phyloP scores from a whole-genome alignment of 345 rosid genomes.

The Salix koriyanagi region DNA sequence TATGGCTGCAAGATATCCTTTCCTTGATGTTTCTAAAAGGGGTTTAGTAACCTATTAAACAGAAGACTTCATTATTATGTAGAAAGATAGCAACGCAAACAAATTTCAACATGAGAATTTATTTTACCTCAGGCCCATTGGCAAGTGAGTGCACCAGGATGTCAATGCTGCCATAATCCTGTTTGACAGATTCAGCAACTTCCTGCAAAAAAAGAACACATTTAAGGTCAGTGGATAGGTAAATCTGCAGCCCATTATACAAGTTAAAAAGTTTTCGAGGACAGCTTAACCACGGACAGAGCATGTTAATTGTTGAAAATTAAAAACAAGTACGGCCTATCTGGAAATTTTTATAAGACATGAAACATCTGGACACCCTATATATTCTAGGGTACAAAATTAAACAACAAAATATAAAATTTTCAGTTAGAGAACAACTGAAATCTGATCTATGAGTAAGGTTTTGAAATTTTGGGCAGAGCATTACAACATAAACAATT shows the following conservation, averaged over 20 bases:
- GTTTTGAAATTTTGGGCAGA: background rate
- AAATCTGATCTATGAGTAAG: background rate
- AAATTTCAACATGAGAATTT: background rate
- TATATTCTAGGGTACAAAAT: background rate
- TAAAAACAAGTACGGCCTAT: background rate
- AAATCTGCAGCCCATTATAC: background rate
- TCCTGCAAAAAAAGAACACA: constrained; percentile 42
- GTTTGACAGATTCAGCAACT: constrained; percentile 78
- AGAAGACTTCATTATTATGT: background rate
- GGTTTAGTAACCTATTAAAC: constrained; percentile 70
- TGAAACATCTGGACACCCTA: background rate
- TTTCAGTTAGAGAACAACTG: background rate
- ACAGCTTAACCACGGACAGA: background rate
- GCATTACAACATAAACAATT: background rate
- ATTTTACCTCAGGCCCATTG: constrained; percentile 84
- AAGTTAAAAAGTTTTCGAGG: background rate
- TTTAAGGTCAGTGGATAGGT: background rate
- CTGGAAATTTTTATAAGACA: background rate
- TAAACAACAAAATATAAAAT: background rate
- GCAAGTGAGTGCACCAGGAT: constrained; percentile 96
- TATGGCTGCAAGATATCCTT: constrained; percentile 86
- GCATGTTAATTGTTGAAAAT: background rate
- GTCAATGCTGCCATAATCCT: constrained; percentile 86
- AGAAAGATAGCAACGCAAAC: background rate
- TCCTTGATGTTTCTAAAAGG: constrained; percentile 87